phyloP scores from a whole-genome alignment of 2,329 filamentous ascomycete genomes.

The Grosmannia huntii region DNA sequence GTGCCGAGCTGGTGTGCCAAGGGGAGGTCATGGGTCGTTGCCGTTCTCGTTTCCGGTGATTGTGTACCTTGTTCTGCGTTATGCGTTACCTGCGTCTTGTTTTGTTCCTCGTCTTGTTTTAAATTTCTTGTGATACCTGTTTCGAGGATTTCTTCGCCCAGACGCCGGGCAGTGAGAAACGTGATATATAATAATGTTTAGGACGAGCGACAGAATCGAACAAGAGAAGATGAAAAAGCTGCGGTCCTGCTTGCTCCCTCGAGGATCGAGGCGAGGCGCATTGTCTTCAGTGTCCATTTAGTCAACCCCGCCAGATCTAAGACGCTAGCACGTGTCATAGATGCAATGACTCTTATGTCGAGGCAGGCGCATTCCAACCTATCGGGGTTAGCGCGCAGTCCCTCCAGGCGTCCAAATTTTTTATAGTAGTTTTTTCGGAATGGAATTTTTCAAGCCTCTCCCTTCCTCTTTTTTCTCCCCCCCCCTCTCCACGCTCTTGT shows the following conservation, averaged over 20 bases:
- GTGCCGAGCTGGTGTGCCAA: constrained; percentile 95
- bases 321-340: background rate
- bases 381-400: background rate
- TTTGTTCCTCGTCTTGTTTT: background rate
- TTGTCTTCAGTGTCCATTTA: too few relatives aligned
- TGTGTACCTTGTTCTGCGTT: too few relatives aligned
- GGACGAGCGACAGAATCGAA: background rate
- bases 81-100: background rate
- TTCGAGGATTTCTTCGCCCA: background rate
- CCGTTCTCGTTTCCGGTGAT: constrained; percentile 70
- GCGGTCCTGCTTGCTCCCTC: too few relatives aligned
- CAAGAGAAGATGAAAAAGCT: background rate
- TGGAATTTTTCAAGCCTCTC: background rate
- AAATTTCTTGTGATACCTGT: constrained; percentile 3
- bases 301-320: too few relatives aligned
- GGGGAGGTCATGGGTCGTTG: constrained; percentile 98
- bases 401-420: constrained; percentile 1
- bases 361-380: too few relatives aligned
- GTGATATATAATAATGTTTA: background rate
- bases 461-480: background rate
- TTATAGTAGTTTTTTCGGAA: background rate
- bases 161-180: background rate
- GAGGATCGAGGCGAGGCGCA: too few relatives aligned
- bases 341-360: background rate
- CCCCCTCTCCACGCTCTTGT: background rate